phyloP scores from a whole-genome alignment of 176 grass and related monocot genomes.

The Metroxylon sagu region DNA sequence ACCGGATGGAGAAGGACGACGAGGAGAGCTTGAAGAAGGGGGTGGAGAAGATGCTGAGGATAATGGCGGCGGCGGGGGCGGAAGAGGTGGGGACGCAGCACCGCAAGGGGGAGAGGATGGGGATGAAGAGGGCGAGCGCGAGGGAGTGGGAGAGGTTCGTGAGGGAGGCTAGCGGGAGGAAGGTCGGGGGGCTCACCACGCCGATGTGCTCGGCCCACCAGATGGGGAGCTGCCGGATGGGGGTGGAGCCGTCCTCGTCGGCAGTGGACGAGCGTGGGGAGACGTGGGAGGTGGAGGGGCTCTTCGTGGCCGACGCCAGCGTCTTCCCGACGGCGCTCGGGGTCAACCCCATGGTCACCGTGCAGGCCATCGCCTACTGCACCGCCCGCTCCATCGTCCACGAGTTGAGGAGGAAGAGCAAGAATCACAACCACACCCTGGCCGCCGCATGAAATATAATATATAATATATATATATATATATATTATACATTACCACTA shows the following conservation, averaged over 20 bases:
- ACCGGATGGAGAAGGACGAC: conserved; percentile 8
- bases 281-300: conserved; percentile 23
- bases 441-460: too few relatives aligned
- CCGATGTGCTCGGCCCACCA: conserved; percentile 16
- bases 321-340: conserved; percentile 22
- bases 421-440: too few relatives aligned
- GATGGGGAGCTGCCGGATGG: conserved; percentile 29
- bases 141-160: too few relatives aligned
- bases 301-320: conserved; percentile 20
- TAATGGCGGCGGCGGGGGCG: conserved; percentile 17
- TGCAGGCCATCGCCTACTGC: conserved; percentile 26
- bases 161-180: neutral
- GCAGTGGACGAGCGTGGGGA: conserved; percentile 11
- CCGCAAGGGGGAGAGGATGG: conserved; percentile 6
- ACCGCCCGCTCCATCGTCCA: conserved; percentile 1
- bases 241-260: neutral
- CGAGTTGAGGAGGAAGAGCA: neutral
- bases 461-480: too few relatives aligned
- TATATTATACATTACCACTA: too few relatives aligned
- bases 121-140: neutral
- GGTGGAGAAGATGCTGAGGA: conserved; percentile 7
- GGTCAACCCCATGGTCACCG: conserved; percentile 24
- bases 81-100: conserved; percentile 22
- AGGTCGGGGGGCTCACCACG: neutral
- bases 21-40: neutral